Evolutionary conservation across 306 rosid genomes (phyloP).

Genomic region (Mimosa bimucronata): DNA sequence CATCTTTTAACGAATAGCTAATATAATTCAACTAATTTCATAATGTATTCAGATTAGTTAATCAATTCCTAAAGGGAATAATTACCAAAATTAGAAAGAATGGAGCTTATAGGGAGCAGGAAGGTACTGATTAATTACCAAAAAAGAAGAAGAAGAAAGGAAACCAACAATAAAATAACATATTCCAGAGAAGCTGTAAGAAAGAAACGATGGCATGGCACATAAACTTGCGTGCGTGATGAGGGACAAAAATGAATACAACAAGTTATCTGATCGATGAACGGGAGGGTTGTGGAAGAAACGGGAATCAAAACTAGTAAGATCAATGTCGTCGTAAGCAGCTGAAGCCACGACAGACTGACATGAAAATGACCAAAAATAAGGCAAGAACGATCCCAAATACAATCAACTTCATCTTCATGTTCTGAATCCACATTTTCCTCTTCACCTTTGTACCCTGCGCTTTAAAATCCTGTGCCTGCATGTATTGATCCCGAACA

Average conservation of each 20-base stretch:
- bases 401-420: slow-evolving; percentile 89
- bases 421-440: slow-evolving; percentile 94
- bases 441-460: slow-evolving; percentile 77
- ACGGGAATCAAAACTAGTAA: too few species aligned
- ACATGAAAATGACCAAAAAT: slow-evolving; percentile 62
- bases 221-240: slow-evolving; percentile 21
- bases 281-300: too few species aligned
- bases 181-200: background rate
- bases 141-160: background rate
- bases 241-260: slow-evolving; percentile 15
- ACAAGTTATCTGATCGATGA: background rate
- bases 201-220: slow-evolving; percentile 3
- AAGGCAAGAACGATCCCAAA: slow-evolving; percentile 60
- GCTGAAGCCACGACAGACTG: slow-evolving; percentile 69
- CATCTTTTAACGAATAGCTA: too few species aligned
- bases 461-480: slow-evolving; percentile 89
- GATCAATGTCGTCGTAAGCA: slow-evolving; percentile 40
- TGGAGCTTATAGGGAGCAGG: background rate
- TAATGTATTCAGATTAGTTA: too few species aligned
- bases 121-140: background rate
- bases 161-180: background rate
- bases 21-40: too few species aligned
- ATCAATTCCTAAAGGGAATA: too few species aligned
- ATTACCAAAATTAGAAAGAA: background rate
- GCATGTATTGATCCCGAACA: slow-evolving; percentile 8